Evolutionary conservation across 2,329 filamentous ascomycete genomes (phyloP), one percentile per base, ranked within the genome.

Genomic region (Pseudogymnoascus sp.): DNA sequence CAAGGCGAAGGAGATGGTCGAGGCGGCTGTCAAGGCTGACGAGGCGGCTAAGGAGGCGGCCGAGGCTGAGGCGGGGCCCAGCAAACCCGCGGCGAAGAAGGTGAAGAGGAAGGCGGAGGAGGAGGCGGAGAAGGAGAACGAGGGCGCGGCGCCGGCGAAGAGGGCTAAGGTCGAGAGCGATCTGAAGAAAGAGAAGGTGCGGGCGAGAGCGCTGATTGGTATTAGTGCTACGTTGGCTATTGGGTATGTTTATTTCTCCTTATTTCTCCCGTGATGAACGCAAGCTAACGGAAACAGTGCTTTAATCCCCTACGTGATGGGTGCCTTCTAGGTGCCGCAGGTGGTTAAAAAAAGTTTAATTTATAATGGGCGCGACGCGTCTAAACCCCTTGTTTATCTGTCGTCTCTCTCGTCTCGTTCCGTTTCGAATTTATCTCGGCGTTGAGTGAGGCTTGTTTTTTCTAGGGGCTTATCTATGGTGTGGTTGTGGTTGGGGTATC

Each of bases 1-100:
- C 28, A 87, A 91, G 71, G 95, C 95, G 34, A 92, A 89, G 78
- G 85, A 88, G 69, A 96, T 97, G 90, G 93, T 97, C 4, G 84
- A 89, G 67, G 86, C 86, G 68, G 87, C 87, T 34, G 81, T 87
- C 66, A 83, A 82, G 64, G 77, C 80, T 16, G 74, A 72, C n/a
- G 63, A 79, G 78, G 68, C 72, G 73, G 66, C 80, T 73, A 72
- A 77, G 70, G 57, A 37, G 31, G 57, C 36, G 62, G 74, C 74
- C 11, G 72, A 77, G 6, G 73, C 74, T 6, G 75, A 77, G 41
- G 73, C 77, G 14, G 72, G 65, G 28, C 71, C 1, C 75, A 73
- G 65, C 60, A 60, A 69, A 64, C 23, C 70, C 6, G 74, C 75
- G 34, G 74, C 76, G 43, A 83, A 80, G 74, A 84, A 83, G 73